These are phyloP conservation scores for Nemania sp. DNA, from an alignment of 2,329 filamentous ascomycete genomes.

Conservation along the genomic window DNA sequence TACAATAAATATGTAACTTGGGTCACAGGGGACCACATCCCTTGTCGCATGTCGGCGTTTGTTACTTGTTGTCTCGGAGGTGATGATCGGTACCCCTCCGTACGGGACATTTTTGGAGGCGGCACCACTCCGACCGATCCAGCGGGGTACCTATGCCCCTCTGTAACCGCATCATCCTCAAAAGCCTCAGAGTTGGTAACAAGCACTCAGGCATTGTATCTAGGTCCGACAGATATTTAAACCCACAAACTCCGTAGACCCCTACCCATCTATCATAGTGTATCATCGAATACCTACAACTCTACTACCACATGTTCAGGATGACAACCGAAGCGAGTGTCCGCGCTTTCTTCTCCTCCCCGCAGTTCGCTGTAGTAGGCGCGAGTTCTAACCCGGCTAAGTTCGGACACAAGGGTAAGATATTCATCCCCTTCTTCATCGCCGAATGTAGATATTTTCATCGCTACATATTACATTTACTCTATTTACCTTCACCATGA, in stretches of 20 bases:
- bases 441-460: not conserved
- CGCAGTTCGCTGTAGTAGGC: constrained; percentile 87
- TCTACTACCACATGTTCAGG: constrained; percentile 42
- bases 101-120: constrained; percentile 2
- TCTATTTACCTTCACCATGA: not conserved
- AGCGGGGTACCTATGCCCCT: constrained; percentile 20
- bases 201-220: not conserved
- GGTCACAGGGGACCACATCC: too few relatives aligned
- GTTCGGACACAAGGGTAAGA: constrained; percentile 86
- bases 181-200: not conserved
- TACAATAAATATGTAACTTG: too few relatives aligned
- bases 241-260: not conserved
- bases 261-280: not conserved
- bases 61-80: constrained; percentile 1
- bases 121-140: constrained; percentile 30
- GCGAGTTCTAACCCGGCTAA: constrained; percentile 87
- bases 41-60: not conserved
- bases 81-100: constrained; percentile 25
- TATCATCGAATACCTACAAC: not conserved
- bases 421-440: not conserved
- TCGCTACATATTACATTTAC: not conserved
- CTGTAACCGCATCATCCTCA: not conserved
- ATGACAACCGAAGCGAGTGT: constrained; percentile 79
- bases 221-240: not conserved
- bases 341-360: constrained; percentile 82